Evolutionary conservation across 257 asterid species (phyloP).

Genomic region (Handroanthus guayacan): DNA sequence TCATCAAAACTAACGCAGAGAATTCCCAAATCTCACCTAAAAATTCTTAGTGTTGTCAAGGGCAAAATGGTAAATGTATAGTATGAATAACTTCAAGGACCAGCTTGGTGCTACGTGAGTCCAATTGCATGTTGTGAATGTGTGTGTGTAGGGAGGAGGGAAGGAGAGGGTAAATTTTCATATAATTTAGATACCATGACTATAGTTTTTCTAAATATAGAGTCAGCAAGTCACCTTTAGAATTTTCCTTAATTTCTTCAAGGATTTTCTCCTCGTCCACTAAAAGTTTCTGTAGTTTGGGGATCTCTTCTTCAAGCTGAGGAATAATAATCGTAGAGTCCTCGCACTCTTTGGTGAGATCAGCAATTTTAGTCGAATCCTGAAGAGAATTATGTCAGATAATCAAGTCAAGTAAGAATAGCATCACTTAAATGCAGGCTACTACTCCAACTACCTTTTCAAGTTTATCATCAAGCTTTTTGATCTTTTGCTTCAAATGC

Average conservation of each 20-base stretch:
- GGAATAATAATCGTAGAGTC: conserved; percentile 83
- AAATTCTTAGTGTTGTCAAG: conserved; percentile 3
- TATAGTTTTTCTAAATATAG: not conserved
- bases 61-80: not conserved
- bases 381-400: conserved; percentile 35
- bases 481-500: conserved; percentile 88
- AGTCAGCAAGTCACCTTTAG: conserved; percentile 76
- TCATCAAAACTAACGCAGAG: not conserved
- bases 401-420: not conserved
- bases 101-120: not conserved
- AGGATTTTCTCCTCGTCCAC: conserved; percentile 74
- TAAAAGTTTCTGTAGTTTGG: conserved; percentile 68
- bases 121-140: not conserved
- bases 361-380: conserved; percentile 75
- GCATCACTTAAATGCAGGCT: not conserved
- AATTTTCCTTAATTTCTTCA: conserved; percentile 79
- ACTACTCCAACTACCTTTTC: conserved; percentile 68
- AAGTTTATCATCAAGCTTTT: conserved; percentile 76
- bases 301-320: conserved; percentile 75
- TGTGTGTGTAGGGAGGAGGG: not conserved
- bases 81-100: not conserved
- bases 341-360: conserved; percentile 74
- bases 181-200: not conserved
- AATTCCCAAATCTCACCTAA: not conserved
- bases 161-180: conserved; percentile 17